Conservation (phyloP, 2,329 filamentous ascomycete genomes). For the Pseudogymnoascus sp. region DNA sequence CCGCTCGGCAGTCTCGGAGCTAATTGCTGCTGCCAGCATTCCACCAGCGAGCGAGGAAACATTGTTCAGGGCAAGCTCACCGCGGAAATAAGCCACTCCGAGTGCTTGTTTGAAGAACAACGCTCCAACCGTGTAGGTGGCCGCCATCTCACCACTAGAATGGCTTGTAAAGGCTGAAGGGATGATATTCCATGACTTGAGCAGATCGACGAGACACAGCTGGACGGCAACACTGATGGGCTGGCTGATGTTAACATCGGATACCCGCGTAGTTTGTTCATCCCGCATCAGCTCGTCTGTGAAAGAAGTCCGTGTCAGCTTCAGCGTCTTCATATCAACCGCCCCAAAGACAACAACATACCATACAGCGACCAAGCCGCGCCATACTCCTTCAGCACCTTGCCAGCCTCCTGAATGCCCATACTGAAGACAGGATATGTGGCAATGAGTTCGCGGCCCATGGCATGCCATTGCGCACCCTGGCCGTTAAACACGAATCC, state of each 20-base stretch:
- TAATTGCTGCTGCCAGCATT: slow-evolving; percentile 46
- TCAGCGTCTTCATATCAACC: no score
- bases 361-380: not conserved
- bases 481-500: slow-evolving; percentile 31
- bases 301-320: slow-evolving; percentile 19
- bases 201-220: slow-evolving; percentile 25
- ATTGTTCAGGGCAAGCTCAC: slow-evolving; percentile 28
- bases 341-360: no score
- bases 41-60: slow-evolving; percentile 33
- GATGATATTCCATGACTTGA: slow-evolving; percentile 18
- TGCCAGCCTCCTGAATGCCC: slow-evolving; percentile 16
- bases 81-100: slow-evolving; percentile 24
- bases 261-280: not conserved
- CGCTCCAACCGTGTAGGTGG: slow-evolving; percentile 23
- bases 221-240: slow-evolving; percentile 30
- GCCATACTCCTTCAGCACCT: slow-evolving; percentile 28
- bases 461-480: slow-evolving; percentile 31
- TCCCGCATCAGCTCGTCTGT: not conserved
- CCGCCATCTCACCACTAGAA: slow-evolving; percentile 18
- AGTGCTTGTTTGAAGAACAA: slow-evolving; percentile 19
- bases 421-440: slow-evolving; percentile 9
- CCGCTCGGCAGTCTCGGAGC: slow-evolving; percentile 27
- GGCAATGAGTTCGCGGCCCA: slow-evolving; percentile 31
- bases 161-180: slow-evolving; percentile 22
- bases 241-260: slow-evolving; percentile 15